phyloP scores from a whole-genome alignment of 2,329 filamentous ascomycete species.

The Talaromyces piceae region DNA sequence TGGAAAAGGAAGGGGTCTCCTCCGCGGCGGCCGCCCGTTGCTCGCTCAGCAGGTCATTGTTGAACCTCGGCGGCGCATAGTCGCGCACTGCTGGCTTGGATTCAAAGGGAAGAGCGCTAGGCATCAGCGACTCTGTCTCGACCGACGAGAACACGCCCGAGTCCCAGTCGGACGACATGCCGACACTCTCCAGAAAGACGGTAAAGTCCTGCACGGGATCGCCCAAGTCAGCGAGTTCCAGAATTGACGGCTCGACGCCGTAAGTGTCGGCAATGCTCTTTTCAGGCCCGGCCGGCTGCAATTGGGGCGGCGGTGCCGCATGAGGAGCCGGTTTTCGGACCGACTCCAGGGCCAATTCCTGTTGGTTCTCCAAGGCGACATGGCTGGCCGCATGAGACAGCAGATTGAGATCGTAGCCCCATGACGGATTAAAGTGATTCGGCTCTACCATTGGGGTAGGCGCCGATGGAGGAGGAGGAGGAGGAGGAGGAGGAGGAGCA shows the following conservation, averaged over 20 bases:
- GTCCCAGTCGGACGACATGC: slow-evolving; percentile 43
- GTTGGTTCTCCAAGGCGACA: slow-evolving; percentile 41
- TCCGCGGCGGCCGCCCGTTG: slow-evolving; percentile 27
- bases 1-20: slow-evolving; percentile 40
- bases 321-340: slow-evolving; percentile 28
- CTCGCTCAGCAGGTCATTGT: slow-evolving; percentile 33
- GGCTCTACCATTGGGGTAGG: slow-evolving; percentile 35
- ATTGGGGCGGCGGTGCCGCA: slow-evolving; percentile 29
- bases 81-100: slow-evolving; percentile 28
- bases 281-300: slow-evolving; percentile 26
- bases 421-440: slow-evolving; percentile 42
- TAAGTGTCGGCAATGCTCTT: slow-evolving; percentile 36
- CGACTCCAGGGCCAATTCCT: slow-evolving; percentile 30
- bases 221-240: slow-evolving; percentile 40
- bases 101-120: slow-evolving; percentile 29
- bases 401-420: slow-evolving; percentile 44
- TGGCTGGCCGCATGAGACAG: slow-evolving; percentile 44
- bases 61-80: slow-evolving; percentile 24
- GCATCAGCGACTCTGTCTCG: slow-evolving; percentile 31
- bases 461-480: slow-evolving; percentile 16
- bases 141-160: slow-evolving; percentile 39
- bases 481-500: background rate
- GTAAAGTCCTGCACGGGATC: slow-evolving; percentile 45
- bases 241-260: slow-evolving; percentile 37
- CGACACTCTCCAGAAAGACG: slow-evolving; percentile 43